Evolutionary conservation across 1,284 basidiomycete genomes (phyloP).

Genomic region (Trichosporon sp.): DNA sequence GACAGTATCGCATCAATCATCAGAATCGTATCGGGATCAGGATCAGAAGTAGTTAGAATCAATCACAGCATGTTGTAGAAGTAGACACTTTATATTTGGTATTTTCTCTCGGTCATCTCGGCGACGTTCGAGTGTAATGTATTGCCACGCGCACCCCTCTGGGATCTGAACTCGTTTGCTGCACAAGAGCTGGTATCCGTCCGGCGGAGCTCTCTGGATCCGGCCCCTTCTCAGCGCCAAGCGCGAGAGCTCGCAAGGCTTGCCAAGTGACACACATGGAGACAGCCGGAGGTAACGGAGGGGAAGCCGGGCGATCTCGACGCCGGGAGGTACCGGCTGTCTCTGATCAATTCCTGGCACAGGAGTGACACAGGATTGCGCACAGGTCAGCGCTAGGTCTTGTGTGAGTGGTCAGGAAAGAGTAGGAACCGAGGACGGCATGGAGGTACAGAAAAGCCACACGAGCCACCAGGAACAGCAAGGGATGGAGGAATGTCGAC

Average conservation of each 20-base stretch:
- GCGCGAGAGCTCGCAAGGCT: too few species aligned
- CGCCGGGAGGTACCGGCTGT: neutral
- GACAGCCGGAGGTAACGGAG: neutral
- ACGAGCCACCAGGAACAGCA: neutral
- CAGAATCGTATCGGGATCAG: neutral
- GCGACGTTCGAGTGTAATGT: neutral
- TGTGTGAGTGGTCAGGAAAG: neutral
- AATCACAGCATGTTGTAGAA: neutral
- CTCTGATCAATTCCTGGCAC: too few species aligned
- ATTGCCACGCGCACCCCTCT: conserved; percentile 11
- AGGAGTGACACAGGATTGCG: too few species aligned
- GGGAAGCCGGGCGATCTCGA: too few species aligned
- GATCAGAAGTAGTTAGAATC: neutral
- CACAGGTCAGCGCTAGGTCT: too few species aligned
- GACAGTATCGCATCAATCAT: neutral
- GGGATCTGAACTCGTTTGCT: neutral
- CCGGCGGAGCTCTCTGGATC: too few species aligned
- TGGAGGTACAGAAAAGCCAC: neutral
- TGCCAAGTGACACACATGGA: neutral
- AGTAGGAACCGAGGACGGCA: neutral
- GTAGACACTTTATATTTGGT: neutral
- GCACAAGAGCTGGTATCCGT: neutral
- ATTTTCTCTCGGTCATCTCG: neutral
- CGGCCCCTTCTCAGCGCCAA: too few species aligned
- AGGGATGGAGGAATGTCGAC: neutral